These are phyloP conservation scores for Tetrahymena borealis DNA, from an alignment of 73 alveolate genomes.

Conservation along the genomic window DNA sequence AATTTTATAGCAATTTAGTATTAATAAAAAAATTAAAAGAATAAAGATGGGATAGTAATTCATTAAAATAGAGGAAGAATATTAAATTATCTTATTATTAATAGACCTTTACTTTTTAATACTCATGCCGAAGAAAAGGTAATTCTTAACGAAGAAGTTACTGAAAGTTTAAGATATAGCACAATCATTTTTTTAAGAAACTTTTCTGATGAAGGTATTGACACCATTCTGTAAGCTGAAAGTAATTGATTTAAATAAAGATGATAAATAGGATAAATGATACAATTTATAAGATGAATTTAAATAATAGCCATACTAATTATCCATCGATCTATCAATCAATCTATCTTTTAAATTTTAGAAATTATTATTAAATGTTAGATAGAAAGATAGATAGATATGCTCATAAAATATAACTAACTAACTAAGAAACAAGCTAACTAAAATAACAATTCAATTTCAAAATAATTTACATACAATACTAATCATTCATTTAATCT, in stretches of 20 bases:
- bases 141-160: slow-evolving; percentile 27
- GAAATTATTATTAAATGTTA: no score
- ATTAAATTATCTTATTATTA: background rate
- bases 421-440: no score
- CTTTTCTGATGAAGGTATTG: slow-evolving; percentile 42
- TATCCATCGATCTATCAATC: no score
- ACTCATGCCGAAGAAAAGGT: slow-evolving; percentile 18
- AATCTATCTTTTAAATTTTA: no score
- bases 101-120: slow-evolving; percentile 19
- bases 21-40: no score
- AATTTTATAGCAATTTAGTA: no score
- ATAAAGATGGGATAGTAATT: no score
- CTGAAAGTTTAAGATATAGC: background rate
- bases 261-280: background rate
- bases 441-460: background rate
- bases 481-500: background rate
- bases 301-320: background rate
- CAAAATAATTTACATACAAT: background rate
- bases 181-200: slow-evolving; percentile 20
- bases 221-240: slow-evolving; percentile 32
- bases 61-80: background rate
- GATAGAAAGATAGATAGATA: no score
- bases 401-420: no score
- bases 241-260: background rate
- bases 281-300: background rate